A percentile compares a stretch with the other conserved stretches of the same genome.
Evolutionary conservation across 2,329 filamentous ascomycete species (phyloP).

Genomic region (Corinectria fuckeliana): DNA sequence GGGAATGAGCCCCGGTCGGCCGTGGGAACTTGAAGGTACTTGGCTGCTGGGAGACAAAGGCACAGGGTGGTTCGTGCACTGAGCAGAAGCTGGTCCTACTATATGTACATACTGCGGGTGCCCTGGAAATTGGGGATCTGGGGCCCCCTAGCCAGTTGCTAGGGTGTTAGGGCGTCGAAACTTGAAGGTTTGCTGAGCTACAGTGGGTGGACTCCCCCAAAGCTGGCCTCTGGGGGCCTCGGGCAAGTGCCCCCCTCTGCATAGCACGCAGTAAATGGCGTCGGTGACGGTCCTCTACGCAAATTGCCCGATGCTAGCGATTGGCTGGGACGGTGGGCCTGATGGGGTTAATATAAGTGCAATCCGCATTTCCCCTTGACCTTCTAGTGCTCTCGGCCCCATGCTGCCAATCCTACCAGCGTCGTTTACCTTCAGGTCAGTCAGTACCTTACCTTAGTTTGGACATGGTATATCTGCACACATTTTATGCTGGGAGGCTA

Average conservation of each 20-base stretch:
- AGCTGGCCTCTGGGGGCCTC: background rate
- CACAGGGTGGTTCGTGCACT: constrained; percentile 33
- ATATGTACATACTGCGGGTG: too few species aligned
- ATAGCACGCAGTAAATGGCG: constrained; percentile 13
- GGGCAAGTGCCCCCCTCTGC: background rate
- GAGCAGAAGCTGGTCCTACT: constrained; percentile 23
- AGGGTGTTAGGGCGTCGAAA: constrained; percentile 10
- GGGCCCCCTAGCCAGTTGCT: constrained; percentile 20
- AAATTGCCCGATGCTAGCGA: constrained; percentile 23
- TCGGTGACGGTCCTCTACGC: constrained; percentile 24
- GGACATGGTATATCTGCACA: constrained; percentile 10
- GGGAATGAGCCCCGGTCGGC: constrained; percentile 10
- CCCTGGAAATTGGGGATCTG: constrained; percentile 38
- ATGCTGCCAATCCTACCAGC: constrained; percentile 19
- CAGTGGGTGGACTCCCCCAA: constrained; percentile 3
- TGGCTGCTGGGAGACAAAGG: constrained; percentile 2
- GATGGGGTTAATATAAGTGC: background rate
- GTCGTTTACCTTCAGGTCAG: constrained; percentile 10
- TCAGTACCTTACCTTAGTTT: constrained; percentile 19
- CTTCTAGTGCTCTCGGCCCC: constrained; percentile 2
- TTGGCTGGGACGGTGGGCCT: constrained; percentile 5
- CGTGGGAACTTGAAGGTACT: constrained; percentile 14
- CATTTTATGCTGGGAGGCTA: constrained; percentile 7
- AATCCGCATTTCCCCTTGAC: constrained; percentile 4
- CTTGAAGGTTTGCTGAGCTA: constrained; percentile 1